These are phyloP conservation scores for Chrysosporium queenslandicum DNA, from an alignment of 2,329 filamentous ascomycete species.

Conservation along the genomic window DNA sequence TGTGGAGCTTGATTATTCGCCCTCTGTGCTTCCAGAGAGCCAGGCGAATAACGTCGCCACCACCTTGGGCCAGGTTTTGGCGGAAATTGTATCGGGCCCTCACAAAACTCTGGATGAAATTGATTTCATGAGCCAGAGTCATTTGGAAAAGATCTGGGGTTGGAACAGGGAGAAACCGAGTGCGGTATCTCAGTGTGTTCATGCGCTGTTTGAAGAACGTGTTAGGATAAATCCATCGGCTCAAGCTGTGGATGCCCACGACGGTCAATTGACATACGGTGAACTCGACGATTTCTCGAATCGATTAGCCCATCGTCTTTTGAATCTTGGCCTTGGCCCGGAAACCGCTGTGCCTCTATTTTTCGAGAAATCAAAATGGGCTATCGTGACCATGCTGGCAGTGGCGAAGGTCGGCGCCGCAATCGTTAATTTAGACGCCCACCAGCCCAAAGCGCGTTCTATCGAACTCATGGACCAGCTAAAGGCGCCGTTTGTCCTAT, in stretches of 20 bases:
- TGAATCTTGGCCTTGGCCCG: slow-evolving; percentile 20
- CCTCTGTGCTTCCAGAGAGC: no score
- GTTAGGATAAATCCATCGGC: no score
- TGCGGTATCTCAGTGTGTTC: no score
- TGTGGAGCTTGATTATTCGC: no score
- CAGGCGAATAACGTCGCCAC: no score
- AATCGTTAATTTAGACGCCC: not conserved
- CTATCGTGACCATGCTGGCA: slow-evolving; percentile 3
- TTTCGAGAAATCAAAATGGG: slow-evolving; percentile 3
- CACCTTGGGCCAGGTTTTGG: no score
- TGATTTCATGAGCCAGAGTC: no score
- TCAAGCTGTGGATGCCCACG: not conserved
- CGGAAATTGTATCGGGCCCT: no score
- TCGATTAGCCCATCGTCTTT: slow-evolving; percentile 49
- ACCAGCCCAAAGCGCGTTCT: not conserved
- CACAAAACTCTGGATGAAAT: no score
- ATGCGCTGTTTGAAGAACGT: no score
- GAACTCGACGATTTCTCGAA: slow-evolving; percentile 58
- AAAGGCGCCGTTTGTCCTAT: not conserved
- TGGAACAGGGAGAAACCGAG: no score
- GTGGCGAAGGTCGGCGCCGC: not conserved
- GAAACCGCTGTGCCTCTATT: not conserved
- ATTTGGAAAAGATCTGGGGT: no score
- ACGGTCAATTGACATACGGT: slow-evolving; percentile 47
- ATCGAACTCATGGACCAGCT: not conserved